Percentiles rank a stretch among this genome's conserved stretches.
These are phyloP conservation scores for Umbelopsis sp. DNA, from an alignment of 371 early-diverging fungal species.

Conservation along the genomic window DNA sequence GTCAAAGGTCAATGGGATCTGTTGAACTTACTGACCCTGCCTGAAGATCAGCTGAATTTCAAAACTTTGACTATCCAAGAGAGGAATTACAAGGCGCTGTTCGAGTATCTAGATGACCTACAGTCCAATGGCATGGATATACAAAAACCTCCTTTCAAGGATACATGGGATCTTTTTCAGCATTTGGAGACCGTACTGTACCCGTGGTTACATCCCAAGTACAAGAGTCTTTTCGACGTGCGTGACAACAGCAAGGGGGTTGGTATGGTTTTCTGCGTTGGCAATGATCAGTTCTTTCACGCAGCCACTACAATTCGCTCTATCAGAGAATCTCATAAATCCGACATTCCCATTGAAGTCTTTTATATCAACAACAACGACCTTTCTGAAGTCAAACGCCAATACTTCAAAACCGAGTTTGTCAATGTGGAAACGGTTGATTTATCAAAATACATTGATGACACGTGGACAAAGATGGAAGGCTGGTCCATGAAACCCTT, in stretches of 20 bases:
- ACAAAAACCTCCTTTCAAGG: conserved; percentile 22
- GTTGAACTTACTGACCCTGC: conserved; percentile 25
- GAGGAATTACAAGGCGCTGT: conserved; percentile 41
- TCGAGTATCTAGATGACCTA: conserved; percentile 36
- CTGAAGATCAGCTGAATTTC: conserved; percentile 37
- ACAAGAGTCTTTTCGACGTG: conserved; percentile 31
- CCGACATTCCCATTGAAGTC: conserved; percentile 66
- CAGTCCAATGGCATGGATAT: conserved; percentile 29
- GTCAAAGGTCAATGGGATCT: conserved; percentile 22
- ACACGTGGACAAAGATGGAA: conserved; percentile 39
- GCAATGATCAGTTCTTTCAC: conserved; percentile 32
- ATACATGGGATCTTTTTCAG: conserved; percentile 28
- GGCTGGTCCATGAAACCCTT: conserved; percentile 65
- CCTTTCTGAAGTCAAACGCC: conserved; percentile 36
- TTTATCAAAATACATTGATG: conserved; percentile 42
- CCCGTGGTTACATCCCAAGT: conserved; percentile 35
- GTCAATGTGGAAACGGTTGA: conserved; percentile 42
- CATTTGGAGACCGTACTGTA: conserved; percentile 27
- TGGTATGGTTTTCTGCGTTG: conserved; percentile 40
- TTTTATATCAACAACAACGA: conserved; percentile 63
- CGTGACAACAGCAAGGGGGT: conserved; percentile 27
- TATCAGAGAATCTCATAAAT: conserved; percentile 48
- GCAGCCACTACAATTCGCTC: conserved; percentile 31
- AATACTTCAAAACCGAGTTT: conserved; percentile 34
- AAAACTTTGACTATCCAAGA: conserved; percentile 33